Evolutionary conservation across 2,329 filamentous ascomycete genomes (phyloP).

Genomic region (Ilyonectria destructans): DNA sequence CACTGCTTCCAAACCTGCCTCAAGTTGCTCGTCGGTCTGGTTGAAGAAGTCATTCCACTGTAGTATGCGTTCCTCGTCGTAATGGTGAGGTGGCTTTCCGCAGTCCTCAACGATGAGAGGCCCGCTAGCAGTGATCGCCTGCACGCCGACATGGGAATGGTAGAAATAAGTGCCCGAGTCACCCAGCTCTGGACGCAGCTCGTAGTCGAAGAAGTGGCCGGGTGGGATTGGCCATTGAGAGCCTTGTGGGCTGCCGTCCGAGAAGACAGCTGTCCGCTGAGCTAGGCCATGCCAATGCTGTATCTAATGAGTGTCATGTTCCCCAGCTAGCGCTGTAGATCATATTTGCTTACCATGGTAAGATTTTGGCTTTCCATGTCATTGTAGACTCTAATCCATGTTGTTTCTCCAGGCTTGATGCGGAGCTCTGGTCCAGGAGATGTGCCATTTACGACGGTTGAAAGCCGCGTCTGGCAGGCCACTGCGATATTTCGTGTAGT

Average conservation of each 20-base stretch:
- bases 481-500: slow-evolving; percentile 57
- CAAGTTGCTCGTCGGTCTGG: slow-evolving; percentile 67
- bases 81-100: slow-evolving; percentile 69
- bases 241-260: slow-evolving; percentile 74
- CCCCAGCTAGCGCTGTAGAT: rapidly evolving
- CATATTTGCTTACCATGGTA: slow-evolving; percentile 32
- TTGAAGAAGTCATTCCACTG: slow-evolving; percentile 73
- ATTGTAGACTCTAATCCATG: slow-evolving; percentile 41
- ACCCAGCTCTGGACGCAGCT: slow-evolving; percentile 68
- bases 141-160: slow-evolving; percentile 77
- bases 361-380: slow-evolving; percentile 26
- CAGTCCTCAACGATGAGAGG: slow-evolving; percentile 66
- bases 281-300: slow-evolving; percentile 80
- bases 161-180: slow-evolving; percentile 79
- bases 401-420: slow-evolving; percentile 50
- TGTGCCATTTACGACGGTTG: slow-evolving; percentile 66
- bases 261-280: slow-evolving; percentile 73
- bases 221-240: slow-evolving; percentile 78
- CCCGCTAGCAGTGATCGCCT: slow-evolving; percentile 72
- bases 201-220: slow-evolving; percentile 77
- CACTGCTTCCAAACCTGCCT: slow-evolving; percentile 62
- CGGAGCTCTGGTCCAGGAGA: slow-evolving; percentile 66
- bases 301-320: slow-evolving; percentile 5
- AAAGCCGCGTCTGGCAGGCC: slow-evolving; percentile 32
- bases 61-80: slow-evolving; percentile 71